Base-by-base conservation (phyloP, 352 stramenopile genomes). In the Pythium brassicae region DNA sequence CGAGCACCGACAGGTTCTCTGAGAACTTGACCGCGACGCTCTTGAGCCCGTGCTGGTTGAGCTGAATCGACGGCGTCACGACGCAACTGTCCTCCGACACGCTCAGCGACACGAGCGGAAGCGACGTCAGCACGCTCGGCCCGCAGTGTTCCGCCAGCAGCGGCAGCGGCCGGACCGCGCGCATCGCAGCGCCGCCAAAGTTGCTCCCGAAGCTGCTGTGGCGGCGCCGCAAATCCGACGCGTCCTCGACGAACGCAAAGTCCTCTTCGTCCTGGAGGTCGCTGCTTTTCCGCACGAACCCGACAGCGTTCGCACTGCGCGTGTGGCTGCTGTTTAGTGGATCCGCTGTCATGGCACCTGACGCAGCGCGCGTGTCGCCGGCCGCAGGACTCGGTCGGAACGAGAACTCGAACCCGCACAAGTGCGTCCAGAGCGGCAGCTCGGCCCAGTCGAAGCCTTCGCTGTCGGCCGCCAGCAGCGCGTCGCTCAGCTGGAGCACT, bases 181-280 rank as follows among this genome's bases (percentile, higher is more conserved):
- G 65, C 15, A 63, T 62, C 32, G 68, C 68, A 20, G 5, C 12
- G 2, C 74, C 57, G n/a, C 69, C 73, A 51, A 65, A 69, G 52
- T 66, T 62, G 29, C 74, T 75, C 14, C 74, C 77, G 62, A 92
- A 78, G 49, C 80, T 89, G 44, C 75, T 89, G 48, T 79, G 83
- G 10, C 76, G 64, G 37, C 78, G 68, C 8, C 74, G 61, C 23
- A 87, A 55, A 56, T 89, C 78, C 0, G 72, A 62, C 29, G 75
- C 73, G 59, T 89, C 83, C 71, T 93, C 83, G 7, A 93, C 74
- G 56, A 93, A 89, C 2, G 83, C 76, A 52, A 93, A 93, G 50
- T 80, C 80, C 39, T 93, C 80, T 51, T 91, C 83, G 56, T 86
- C 73, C 4, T 55, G 50, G 14, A 55, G 19, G 39, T 66, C 59